These are phyloP conservation scores for Sordariomycetes sp. DNA, from an alignment of 2,329 filamentous ascomycete species.

Conservation along the genomic window DNA sequence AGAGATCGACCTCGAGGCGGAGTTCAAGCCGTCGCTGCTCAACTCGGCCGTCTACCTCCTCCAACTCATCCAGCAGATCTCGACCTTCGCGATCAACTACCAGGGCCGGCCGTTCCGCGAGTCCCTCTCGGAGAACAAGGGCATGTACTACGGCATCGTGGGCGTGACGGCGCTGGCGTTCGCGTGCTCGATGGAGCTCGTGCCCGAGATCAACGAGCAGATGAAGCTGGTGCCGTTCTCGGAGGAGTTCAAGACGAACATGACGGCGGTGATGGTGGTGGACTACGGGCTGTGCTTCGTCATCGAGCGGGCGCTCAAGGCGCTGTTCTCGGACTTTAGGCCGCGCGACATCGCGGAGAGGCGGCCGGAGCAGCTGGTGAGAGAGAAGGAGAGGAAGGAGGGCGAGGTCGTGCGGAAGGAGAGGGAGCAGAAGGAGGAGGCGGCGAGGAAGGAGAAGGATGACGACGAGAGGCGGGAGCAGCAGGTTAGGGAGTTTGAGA, in stretches of 20 bases:
- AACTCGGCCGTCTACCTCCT: conserved; percentile 96
- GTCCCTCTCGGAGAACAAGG: conserved; percentile 86
- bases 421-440: conserved; percentile 20
- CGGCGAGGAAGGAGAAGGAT: conserved; percentile 37
- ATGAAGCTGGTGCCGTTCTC: conserved; percentile 88
- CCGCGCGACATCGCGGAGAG: conserved; percentile 89
- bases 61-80: conserved; percentile 97
- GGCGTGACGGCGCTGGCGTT: conserved; percentile 86
- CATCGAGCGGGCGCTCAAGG: conserved; percentile 80
- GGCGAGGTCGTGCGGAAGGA: conserved; percentile 29
- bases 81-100: conserved; percentile 98
- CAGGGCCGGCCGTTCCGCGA: conserved; percentile 97
- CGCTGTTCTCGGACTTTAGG: conserved; percentile 77
- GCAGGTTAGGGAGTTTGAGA: neutral
- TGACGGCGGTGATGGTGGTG: conserved; percentile 75
- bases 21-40: conserved; percentile 85
- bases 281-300: conserved; percentile 83
- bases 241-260: conserved; percentile 75
- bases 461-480: conserved; percentile 36
- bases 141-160: conserved; percentile 96
- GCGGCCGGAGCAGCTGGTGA: conserved; percentile 73
- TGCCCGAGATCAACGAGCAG: conserved; percentile 89
- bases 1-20: conserved; percentile 81
- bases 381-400: conserved; percentile 60
- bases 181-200: conserved; percentile 85